These are phyloP conservation scores for Mercurialis annua DNA, from an alignment of 345 rosid genomes.

Conservation along the genomic window DNA sequence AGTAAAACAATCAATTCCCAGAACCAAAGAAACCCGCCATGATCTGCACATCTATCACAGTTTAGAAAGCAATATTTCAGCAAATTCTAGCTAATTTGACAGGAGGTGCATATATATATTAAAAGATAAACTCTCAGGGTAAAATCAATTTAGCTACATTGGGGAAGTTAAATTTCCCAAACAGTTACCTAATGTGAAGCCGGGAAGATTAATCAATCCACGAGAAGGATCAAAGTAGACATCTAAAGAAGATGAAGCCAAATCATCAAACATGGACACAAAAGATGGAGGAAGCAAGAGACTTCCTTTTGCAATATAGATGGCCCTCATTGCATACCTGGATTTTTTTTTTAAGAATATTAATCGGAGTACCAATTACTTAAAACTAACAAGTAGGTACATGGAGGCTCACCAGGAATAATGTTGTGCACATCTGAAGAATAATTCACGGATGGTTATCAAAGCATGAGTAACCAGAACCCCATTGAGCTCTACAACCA, in stretches of 20 bases:
- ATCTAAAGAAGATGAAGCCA: conserved; percentile 88
- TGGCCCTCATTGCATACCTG: conserved; percentile 94
- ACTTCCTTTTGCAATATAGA: conserved; percentile 93
- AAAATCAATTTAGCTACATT: background rate
- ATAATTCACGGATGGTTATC: conserved; percentile 72
- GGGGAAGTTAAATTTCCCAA: conserved; percentile 2
- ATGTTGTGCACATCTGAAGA: conserved; percentile 74
- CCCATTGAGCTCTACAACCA: conserved; percentile 92
- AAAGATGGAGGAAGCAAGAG: conserved; percentile 82
- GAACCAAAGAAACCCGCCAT: conserved; percentile 14
- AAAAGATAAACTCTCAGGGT: background rate
- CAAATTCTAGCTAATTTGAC: background rate
- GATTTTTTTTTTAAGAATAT: conserved; percentile 10
- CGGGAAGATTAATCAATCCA: conserved; percentile 71
- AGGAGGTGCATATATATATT: background rate
- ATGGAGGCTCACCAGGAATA: conserved; percentile 70
- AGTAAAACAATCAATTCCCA: conserved; percentile 19
- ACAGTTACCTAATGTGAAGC: conserved; percentile 65
- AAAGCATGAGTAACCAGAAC: conserved; percentile 87
- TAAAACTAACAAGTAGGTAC: conserved; percentile 17
- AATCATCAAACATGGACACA: conserved; percentile 84
- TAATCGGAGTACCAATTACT: background rate
- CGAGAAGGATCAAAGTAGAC: conserved; percentile 92
- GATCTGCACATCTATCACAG: conserved; percentile 1
- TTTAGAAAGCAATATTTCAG: background rate